phyloP scores from a whole-genome alignment of 2,329 filamentous ascomycete species.

The Hypoxylon sp. region DNA sequence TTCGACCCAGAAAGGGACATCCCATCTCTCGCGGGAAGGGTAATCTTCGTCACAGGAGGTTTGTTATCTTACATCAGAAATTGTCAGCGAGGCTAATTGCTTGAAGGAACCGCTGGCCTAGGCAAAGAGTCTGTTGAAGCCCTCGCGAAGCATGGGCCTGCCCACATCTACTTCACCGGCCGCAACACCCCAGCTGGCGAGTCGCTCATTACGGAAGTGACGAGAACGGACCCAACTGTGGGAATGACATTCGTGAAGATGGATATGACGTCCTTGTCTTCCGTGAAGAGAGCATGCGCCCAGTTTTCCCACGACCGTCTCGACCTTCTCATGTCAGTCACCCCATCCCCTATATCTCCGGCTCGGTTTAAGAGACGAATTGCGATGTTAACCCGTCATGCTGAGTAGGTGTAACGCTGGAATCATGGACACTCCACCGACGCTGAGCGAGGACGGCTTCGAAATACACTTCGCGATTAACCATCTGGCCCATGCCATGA shows the following conservation, averaged over 20 bases:
- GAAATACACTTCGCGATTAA: slow-evolving; percentile 57
- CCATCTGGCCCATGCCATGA: slow-evolving; percentile 54
- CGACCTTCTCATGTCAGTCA: slow-evolving; percentile 51
- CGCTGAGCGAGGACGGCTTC: slow-evolving; percentile 52
- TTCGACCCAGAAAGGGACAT: slow-evolving; percentile 49
- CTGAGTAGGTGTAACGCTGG: slow-evolving; percentile 51
- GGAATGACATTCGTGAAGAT: slow-evolving; percentile 48
- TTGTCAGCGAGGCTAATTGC: not conserved
- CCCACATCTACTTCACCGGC: slow-evolving; percentile 62
- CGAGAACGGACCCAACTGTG: slow-evolving; percentile 34
- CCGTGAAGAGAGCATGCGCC: slow-evolving; percentile 47
- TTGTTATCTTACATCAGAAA: not conserved
- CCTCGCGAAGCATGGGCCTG: slow-evolving; percentile 54
- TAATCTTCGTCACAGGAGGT: slow-evolving; percentile 55
- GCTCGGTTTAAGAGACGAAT: not conserved
- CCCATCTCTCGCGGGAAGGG: slow-evolving; percentile 48
- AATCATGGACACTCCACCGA: slow-evolving; percentile 49
- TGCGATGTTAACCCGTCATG: not conserved
- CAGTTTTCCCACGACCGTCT: slow-evolving; percentile 48
- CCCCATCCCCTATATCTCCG: not conserved
- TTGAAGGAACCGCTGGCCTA: slow-evolving; percentile 50
- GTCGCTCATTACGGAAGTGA: slow-evolving; percentile 50
- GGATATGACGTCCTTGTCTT: slow-evolving; percentile 51
- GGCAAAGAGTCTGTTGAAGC: slow-evolving; percentile 52
- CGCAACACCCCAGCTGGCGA: slow-evolving; percentile 54